Evolutionary conservation across 2,329 filamentous ascomycete species (phyloP).

Genomic region (Phialemonium atrogriseum): DNA sequence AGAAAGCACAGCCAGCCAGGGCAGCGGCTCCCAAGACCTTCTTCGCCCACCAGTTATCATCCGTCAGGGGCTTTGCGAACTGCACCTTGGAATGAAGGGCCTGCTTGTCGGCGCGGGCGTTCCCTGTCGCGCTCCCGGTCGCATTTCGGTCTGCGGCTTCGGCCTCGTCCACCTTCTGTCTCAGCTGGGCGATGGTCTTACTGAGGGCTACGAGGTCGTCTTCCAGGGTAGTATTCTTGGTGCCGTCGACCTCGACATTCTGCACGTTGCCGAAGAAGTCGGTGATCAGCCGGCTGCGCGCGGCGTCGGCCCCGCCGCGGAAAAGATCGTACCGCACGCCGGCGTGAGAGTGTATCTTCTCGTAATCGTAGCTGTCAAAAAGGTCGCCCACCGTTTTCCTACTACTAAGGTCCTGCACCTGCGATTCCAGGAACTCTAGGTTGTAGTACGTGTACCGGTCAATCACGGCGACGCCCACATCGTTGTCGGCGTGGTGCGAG

Average conservation of each 20-base stretch:
- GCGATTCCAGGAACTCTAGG: constrained; percentile 87
- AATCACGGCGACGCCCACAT: constrained; percentile 96
- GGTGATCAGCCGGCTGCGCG: constrained; percentile 73
- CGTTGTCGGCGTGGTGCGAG: constrained; percentile 95
- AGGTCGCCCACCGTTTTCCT: constrained; percentile 89
- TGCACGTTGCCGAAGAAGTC: constrained; percentile 99
- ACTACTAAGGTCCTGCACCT: constrained; percentile 76
- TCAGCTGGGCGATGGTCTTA: constrained; percentile 50
- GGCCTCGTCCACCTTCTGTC: constrained; percentile 37
- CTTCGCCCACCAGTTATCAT: constrained; percentile 60
- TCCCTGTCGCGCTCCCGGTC: constrained; percentile 11
- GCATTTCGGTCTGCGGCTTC: constrained; percentile 20
- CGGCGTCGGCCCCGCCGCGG: constrained; percentile 68
- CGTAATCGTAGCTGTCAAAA: constrained; percentile 92
- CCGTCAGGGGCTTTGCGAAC: constrained; percentile 52
- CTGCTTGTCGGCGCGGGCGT: constrained; percentile 13
- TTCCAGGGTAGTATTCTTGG: constrained; percentile 48
- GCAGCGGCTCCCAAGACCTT: constrained; percentile 54
- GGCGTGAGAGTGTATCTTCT: constrained; percentile 88
- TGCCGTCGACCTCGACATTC: constrained; percentile 81
- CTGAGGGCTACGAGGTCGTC: constrained; percentile 75
- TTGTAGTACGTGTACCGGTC: constrained; percentile 99
- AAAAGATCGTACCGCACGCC: constrained; percentile 96
- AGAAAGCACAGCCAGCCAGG: constrained; percentile 49
- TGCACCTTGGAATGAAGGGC: constrained; percentile 33